These are phyloP conservation scores for Sugiyamaella qingdaonensis DNA, from an alignment of 805 yeast species.

Conservation along the genomic window DNA sequence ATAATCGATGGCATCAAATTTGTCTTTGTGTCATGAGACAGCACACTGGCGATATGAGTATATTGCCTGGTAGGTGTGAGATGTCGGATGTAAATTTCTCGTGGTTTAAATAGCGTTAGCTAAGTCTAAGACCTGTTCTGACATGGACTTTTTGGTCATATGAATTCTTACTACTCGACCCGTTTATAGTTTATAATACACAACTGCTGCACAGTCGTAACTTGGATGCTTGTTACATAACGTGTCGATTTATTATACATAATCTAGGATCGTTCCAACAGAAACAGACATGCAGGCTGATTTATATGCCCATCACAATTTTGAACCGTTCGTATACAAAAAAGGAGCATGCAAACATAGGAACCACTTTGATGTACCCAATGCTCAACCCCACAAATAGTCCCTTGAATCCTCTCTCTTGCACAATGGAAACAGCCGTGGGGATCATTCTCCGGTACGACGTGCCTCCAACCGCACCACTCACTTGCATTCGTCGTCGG, in stretches of 20 bases:
- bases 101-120: too few relatives aligned
- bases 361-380: constrained; percentile 91
- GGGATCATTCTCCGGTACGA: constrained; percentile 14
- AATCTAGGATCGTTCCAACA: background rate
- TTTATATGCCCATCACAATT: constrained; percentile 56
- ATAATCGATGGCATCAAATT: too few relatives aligned
- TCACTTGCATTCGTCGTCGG: constrained; percentile 93
- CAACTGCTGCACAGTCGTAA: too few relatives aligned
- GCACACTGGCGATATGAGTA: too few relatives aligned
- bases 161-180: too few relatives aligned
- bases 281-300: background rate
- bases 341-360: constrained; percentile 96
- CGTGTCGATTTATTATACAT: background rate
- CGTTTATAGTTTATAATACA: too few relatives aligned
- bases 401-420: constrained; percentile 78
- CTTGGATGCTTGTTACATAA: too few relatives aligned
- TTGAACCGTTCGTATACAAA: constrained; percentile 90
- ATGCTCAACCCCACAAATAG: constrained; percentile 92
- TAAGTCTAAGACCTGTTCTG: too few relatives aligned
- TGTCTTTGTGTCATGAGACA: too few relatives aligned
- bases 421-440: constrained; percentile 52
- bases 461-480: constrained; percentile 63
- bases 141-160: too few relatives aligned
- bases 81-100: too few relatives aligned
- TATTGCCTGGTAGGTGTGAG: too few relatives aligned